Percentiles rank a stretch among this genome's conserved stretches.
Conservation (phyloP, 2,329 filamentous ascomycete genomes). For the Coniochaeta hoffmannii region DNA sequence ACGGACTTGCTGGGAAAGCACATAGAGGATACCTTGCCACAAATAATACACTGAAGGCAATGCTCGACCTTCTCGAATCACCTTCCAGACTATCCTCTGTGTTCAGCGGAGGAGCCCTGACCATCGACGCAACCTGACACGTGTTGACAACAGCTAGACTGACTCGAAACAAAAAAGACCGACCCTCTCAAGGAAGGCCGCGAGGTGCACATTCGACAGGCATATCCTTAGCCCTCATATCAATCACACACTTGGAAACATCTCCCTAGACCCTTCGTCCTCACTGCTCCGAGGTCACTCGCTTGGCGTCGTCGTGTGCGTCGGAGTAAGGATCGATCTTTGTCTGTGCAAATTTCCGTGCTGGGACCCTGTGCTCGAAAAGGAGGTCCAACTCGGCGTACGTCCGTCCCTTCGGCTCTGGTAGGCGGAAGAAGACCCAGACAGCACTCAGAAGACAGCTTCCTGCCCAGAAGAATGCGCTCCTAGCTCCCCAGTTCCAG, state of each 20-base stretch:
- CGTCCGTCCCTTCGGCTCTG: conserved; percentile 43
- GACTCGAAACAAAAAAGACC: too few species aligned
- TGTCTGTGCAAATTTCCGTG: conserved; percentile 31
- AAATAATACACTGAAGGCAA: conserved; percentile 9
- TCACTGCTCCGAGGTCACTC: conserved; percentile 7
- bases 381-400: conserved; percentile 36
- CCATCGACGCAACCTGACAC: too few species aligned
- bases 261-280: not conserved
- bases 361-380: conserved; percentile 29
- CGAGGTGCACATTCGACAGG: not conserved
- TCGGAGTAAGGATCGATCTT: conserved; percentile 28
- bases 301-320: conserved; percentile 7
- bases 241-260: too few species aligned
- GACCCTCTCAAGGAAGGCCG: too few species aligned
- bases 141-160: too few species aligned
- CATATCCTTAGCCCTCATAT: too few species aligned
- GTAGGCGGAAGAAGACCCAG: conserved; percentile 44
- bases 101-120: too few species aligned
- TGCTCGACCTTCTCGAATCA: not conserved
- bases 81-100: not conserved
- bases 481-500: conserved; percentile 40
- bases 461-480: conserved; percentile 38
- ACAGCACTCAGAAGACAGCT: conserved; percentile 38
- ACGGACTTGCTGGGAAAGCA: conserved; percentile 32
- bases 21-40: conserved; percentile 25